These are phyloP conservation scores for Calonectria montana DNA, from an alignment of 2,329 filamentous ascomycete species.

Conservation along the genomic window DNA sequence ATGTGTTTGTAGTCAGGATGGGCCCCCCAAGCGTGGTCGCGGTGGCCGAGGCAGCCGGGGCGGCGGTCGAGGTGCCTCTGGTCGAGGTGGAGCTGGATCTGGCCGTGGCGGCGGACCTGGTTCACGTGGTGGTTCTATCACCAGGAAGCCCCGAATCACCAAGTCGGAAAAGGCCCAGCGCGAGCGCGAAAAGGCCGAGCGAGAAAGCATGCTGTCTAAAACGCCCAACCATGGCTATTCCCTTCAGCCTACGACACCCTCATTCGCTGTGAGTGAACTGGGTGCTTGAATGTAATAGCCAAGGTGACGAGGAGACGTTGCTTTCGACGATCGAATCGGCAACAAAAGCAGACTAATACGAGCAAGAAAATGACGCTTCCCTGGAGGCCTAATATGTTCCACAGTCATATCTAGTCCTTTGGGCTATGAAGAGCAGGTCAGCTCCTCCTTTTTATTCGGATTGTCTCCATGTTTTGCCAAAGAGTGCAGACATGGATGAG, in stretches of 20 bases:
- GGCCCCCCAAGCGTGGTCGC: constrained; percentile 76
- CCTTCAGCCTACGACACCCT: constrained; percentile 51
- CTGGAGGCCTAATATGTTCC: background rate
- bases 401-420: background rate
- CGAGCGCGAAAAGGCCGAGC: constrained; percentile 83
- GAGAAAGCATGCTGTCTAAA: constrained; percentile 64
- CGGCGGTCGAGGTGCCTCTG: constrained; percentile 71
- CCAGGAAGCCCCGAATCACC: constrained; percentile 85
- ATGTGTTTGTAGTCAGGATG: constrained; percentile 70
- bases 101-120: constrained; percentile 69
- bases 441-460: background rate
- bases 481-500: background rate
- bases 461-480: background rate
- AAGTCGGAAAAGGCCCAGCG: constrained; percentile 86
- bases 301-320: background rate
- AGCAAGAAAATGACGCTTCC: background rate
- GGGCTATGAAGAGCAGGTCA: background rate
- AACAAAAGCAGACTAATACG: background rate
- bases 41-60: constrained; percentile 63
- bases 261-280: constrained; percentile 51
- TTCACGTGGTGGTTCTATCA: constrained; percentile 79
- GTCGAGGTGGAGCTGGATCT: constrained; percentile 61
- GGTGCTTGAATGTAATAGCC: constrained; percentile 40
- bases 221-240: constrained; percentile 52
- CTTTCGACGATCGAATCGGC: background rate